Evolutionary conservation across 2,329 filamentous ascomycete genomes (phyloP), one percentile per base, ranked within the genome.

Genomic region (Camillea tinctor): DNA sequence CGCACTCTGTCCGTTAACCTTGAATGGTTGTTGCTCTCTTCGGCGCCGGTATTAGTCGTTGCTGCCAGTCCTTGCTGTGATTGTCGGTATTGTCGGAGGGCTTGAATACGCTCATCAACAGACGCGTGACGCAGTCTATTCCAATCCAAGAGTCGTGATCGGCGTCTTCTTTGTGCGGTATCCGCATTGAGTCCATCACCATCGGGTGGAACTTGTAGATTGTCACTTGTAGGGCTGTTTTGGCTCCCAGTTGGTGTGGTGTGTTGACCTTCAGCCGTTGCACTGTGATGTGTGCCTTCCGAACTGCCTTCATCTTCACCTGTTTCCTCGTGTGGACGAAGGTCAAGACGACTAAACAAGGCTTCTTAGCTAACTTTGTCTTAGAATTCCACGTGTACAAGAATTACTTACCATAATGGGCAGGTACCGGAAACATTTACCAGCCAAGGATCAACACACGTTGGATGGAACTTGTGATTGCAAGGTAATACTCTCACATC

Each of bases 361-460:
- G n/a, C 4, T 51, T 24, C 4, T 62, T 66, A 68, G 65, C 24
- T 30, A 19, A 52, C 54, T 19, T 7, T 15, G 51, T 36, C 52
- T 20, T 53, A 51, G n/a, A 13, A 30, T 49, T 30, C 36, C 54
- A 26, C 17, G 11, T 20, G 48, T 8, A 49, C 56, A 44, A 40
- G n/a, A 21, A 21, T 15, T 15, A 77, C 84, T 79, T 78, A 89
- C 87, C 87, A 90, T 60, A 90, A 72, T 19, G 87, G 87, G 72
- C 87, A 90, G 26, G 87, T 90, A 60, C 88, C 87, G 11, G 87
- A 88, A 11, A 90, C 83, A 59, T 90, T 88, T 61, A 90, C 77
- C 50, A 90, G 76, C 88, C 88, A 90, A 3, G 87, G 88, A 66
- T 90, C 88, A 59, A 90, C 82, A 66, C 88, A 90, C 52, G 79